Evolutionary conservation across 148 eudicot genomes (phyloP), one percentile per base, ranked within the genome.

Genomic region (Nyssa sinensis): DNA sequence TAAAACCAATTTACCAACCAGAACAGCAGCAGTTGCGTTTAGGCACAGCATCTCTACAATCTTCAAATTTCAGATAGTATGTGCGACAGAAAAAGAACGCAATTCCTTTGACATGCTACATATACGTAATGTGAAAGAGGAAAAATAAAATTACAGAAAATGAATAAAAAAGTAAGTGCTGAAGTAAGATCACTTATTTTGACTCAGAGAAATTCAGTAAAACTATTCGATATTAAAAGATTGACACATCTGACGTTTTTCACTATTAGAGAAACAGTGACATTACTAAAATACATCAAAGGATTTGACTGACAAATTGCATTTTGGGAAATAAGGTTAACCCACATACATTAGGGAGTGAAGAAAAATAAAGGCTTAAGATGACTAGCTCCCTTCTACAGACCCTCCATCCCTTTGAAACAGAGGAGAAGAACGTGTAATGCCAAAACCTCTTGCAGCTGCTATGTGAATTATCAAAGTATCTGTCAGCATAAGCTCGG

Each of bases 401-500:
- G 21, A 31, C 51, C 51, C 24, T 59, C 53, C 25, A 39, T 73
- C 64, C 73, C 75, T 81, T 81, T 73, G 73, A 32, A 47, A 64
- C 61, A 55, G 75, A 34, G 37, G 58, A 25, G 11, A 62, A 21
- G 11, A 41, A 8, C 32, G 66, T 35, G 57, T 33, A 67, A 35
- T 30, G 28, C 76, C 66, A 44, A 47, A 33, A 62, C 79, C 70
- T 73, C 67, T 51, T 53, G 62, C 30, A 63, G 65, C 58, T 30
- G 68, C 65, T 13, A 62, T 31, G 59, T 70, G 31, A 76, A 71
- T 29, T 17, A 67, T 67, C 47, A 35, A 63, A 75, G 34, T 8
- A 71, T 30, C 53, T 76, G 81, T 78, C 61, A 73, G 49, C 59
- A 47, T 53, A 73, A 78, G 81, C 81, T 67, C 30, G 32, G 73